Evolutionary conservation across 1,284 basidiomycete genomes (phyloP), one percentile per base, ranked within the genome.

Genomic region (Cystobasidium sp.): DNA sequence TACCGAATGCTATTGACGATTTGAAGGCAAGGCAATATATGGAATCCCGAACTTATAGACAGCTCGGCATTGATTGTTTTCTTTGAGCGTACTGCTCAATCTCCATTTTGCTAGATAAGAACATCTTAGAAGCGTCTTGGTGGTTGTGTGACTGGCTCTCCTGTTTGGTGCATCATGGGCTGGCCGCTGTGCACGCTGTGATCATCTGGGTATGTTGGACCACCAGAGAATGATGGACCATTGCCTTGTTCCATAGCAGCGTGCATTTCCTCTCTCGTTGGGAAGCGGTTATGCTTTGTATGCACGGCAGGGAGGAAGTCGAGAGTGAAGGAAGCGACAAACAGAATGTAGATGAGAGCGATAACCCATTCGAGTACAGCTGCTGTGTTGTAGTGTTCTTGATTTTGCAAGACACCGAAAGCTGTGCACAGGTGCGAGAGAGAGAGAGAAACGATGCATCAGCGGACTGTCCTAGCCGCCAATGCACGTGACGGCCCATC

Each of bases 211-310:
- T 58, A 73, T 41, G 62, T 62, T 46, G 70, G 70, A 22, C 70
- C 70, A 18, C 70, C 70, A 37, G 62, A 56, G 52, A 56, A 62
- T n/a, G 51, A 56, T 22, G 70, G 70, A 39, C 70, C 70, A 63
- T 73, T 73, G 16, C 55, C 53, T 10, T n/a, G 18, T 44, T 56
- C 66, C 62, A 66, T 59, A 18, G 69, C 69, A 37, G 49, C 49
- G 22, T 64, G 59, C 46, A 71, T 71, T 41, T 71, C 69, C 43
- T 73, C 62, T 16, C 39, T 39, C 24, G 70, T 73, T 6, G 70
- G 70, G 70, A 73, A 73, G 43, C 70, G 70, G 62, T 73, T 62
- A 18, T 73, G 62, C 43, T 73, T 73, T 24, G 59, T 66, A 63
- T 66, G 62, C 6, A 73, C 43, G 4, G 70, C 70, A 53, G 70